phyloP scores from a whole-genome alignment of 2,329 filamentous ascomycete species.

The Neopestalotiopsis sp. region DNA sequence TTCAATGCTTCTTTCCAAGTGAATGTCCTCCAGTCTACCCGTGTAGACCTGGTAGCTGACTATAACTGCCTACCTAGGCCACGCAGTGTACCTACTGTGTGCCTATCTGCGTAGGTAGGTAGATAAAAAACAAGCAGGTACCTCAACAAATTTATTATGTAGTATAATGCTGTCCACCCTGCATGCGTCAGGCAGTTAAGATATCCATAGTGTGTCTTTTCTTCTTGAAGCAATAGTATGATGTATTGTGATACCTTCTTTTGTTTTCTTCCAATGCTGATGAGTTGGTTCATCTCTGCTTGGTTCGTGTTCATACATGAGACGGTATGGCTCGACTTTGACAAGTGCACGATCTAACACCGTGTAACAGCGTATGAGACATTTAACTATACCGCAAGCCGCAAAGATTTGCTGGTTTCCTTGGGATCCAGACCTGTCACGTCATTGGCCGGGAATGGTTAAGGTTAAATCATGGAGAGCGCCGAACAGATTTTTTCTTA shows the following conservation, averaged over 20 bases:
- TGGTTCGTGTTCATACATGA: background rate
- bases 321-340: background rate
- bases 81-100: background rate
- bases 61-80: background rate
- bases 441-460: constrained; percentile 15
- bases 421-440: background rate
- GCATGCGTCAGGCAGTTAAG: background rate
- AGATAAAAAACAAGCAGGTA: background rate
- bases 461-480: constrained; percentile 20
- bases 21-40: background rate
- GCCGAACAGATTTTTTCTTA: constrained; percentile 14
- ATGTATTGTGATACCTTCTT: too few species aligned
- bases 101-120: background rate
- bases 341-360: background rate
- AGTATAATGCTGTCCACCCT: background rate
- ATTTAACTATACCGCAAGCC: constrained; percentile 9
- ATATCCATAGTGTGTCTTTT: background rate
- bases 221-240: too few species aligned
- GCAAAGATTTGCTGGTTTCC: background rate
- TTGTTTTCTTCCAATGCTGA: too few species aligned
- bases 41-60: background rate
- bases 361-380: constrained; percentile 12
- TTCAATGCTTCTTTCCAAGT: background rate
- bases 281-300: too few species aligned
- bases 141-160: background rate